These are phyloP conservation scores for Parmelia sp. DNA, from an alignment of 495 filamentous ascomycete genomes.

Conservation along the genomic window DNA sequence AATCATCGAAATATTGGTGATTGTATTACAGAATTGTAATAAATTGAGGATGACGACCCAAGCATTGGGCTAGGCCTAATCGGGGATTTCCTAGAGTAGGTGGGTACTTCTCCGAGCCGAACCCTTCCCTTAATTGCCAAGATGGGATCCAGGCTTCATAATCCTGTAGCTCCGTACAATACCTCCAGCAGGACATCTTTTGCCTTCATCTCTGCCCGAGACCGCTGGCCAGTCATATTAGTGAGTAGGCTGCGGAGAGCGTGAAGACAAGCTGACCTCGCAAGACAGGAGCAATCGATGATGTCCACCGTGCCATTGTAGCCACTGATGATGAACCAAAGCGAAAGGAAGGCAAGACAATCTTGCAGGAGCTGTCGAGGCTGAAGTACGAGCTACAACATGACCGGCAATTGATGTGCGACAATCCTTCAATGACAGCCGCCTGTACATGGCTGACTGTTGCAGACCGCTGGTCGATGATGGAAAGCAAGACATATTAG, in stretches of 20 bases:
- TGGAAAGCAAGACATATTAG: slow-evolving; percentile 65
- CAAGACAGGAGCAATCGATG: slow-evolving; percentile 91
- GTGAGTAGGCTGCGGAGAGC: slow-evolving; percentile 42
- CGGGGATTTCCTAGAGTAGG: too few species aligned
- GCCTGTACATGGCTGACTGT: background rate
- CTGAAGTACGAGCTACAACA: slow-evolving; percentile 97
- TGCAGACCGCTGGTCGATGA: slow-evolving; percentile 75
- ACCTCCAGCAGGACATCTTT: slow-evolving; percentile 83
- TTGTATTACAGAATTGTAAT: too few species aligned
- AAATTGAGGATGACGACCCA: too few species aligned
- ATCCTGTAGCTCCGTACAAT: slow-evolving; percentile 57
- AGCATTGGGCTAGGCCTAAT: too few species aligned
- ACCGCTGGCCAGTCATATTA: slow-evolving; percentile 90
- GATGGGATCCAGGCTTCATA: background rate
- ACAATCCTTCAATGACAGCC: background rate
- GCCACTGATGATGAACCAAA: slow-evolving; percentile 55
- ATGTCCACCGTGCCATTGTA: slow-evolving; percentile 71
- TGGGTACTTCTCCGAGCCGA: too few species aligned
- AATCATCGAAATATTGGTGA: too few species aligned
- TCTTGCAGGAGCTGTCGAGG: slow-evolving; percentile 69
- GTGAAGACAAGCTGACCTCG: slow-evolving; percentile 18
- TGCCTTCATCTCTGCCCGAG: slow-evolving; percentile 70
- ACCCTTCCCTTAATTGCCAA: too few species aligned
- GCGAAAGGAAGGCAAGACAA: slow-evolving; percentile 72
- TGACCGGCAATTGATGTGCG: slow-evolving; percentile 73